Evolutionary conservation across 2,329 filamentous ascomycete genomes (phyloP), one percentile per base, ranked within the genome.

Genomic region (Sporothrix sp.): DNA sequence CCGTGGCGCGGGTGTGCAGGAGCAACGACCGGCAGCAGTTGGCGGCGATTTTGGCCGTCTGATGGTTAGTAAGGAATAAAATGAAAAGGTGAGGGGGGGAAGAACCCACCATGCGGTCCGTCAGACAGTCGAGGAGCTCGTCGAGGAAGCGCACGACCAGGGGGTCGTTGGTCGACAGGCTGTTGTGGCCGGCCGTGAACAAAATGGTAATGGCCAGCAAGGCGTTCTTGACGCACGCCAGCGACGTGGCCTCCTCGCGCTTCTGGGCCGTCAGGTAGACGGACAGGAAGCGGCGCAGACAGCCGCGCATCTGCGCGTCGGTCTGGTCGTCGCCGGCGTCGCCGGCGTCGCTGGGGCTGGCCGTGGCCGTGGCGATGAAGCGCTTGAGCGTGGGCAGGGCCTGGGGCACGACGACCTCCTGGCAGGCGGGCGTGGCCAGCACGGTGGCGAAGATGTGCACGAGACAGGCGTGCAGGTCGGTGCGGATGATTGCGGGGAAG

Each of bases 361-460:
- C 68, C 2, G 81, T 79, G 62, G 95, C 84, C 60, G 81, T 86
- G 39, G 79, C 79, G 54, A 97, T 77, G 65, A 98, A 98, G 27
- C 90, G 82, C 65, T 94, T 91, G 64, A 98, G 82, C 36, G 90
- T 94, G 0, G 93, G 87, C 14, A 98, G 75, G 3, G 89, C 84
- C 66, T 94, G 87, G 0, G 93, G 91, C 1, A 97, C 84, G 28
- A 97, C 87, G 33, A 87, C 77, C 23, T 87, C 80, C 67, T 98
- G 94, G 61, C 91, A 97, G 10, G 81, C 75, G 0, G 87, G 84
- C 1, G 89, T 96, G 13, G 87, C 85, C 11, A 98, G 77, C 52
- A 95, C 93, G 0, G 89, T 95, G 49, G 87, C 85, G 63, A 97
- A 96, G 50, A 97, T 95, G 69, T 98, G 90, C 45, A 98, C 79